A percentile compares a stretch with the other conserved stretches of the same genome.
These are phyloP conservation scores for Diaporthe vaccinii DNA, from an alignment of 2,329 filamentous ascomycete species.

Conservation along the genomic window DNA sequence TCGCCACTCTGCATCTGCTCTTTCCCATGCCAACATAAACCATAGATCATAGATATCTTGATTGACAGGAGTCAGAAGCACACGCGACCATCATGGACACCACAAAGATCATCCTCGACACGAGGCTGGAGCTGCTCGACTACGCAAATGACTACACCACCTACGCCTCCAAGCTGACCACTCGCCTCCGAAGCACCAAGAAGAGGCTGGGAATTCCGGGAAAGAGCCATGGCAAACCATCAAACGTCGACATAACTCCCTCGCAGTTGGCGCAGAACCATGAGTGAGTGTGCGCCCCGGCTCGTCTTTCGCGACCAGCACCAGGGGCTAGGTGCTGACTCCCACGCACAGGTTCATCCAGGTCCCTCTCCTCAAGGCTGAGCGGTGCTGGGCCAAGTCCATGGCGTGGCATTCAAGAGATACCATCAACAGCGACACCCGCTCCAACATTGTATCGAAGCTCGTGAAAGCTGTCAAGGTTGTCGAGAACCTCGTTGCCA, in stretches of 20 bases:
- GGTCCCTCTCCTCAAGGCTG: conserved; percentile 86
- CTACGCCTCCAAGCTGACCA: conserved; percentile 84
- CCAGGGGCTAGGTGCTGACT: conserved; percentile 12
- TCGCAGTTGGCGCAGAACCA: conserved; percentile 81
- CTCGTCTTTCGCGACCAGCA: neutral
- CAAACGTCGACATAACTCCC: conserved; percentile 78
- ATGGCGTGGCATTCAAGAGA: conserved; percentile 97
- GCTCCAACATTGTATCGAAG: conserved; percentile 90
- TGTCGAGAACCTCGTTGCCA: conserved; percentile 75
- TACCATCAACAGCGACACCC: conserved; percentile 81
- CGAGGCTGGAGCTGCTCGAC: conserved; percentile 85
- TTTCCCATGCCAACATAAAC: neutral
- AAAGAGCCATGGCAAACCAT: conserved; percentile 88
- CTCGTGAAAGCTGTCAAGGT: conserved; percentile 82
- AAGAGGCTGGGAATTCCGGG: conserved; percentile 89
- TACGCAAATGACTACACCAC: conserved; percentile 85
- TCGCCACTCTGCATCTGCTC: neutral
- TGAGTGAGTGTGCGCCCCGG: conserved; percentile 69
- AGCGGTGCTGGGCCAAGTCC: conserved; percentile 86
- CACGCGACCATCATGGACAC: conserved; percentile 80
- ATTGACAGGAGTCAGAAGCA: neutral
- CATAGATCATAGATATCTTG: neutral
- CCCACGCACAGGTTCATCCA: conserved; percentile 73
- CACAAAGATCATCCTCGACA: conserved; percentile 84
- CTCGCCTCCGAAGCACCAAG: conserved; percentile 84